Evolutionary conservation across 2,329 filamentous ascomycete genomes (phyloP).

Genomic region (Zymoseptoria brevis): DNA sequence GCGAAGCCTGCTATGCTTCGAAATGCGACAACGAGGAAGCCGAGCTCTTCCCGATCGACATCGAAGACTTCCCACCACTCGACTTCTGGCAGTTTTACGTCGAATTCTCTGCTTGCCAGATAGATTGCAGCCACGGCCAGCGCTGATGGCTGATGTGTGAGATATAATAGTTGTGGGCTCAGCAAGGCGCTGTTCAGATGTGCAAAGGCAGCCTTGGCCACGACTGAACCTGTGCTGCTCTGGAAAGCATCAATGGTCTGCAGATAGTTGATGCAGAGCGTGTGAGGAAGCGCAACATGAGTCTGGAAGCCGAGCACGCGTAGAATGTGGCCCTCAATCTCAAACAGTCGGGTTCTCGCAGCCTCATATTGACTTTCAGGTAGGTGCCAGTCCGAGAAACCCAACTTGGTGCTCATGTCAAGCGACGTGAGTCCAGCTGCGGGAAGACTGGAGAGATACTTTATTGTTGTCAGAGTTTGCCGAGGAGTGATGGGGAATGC

Average conservation of each 20-base stretch:
- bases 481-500: slow-evolving; percentile 67
- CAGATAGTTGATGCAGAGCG: slow-evolving; percentile 82
- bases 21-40: slow-evolving; percentile 83
- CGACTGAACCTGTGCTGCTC: slow-evolving; percentile 36
- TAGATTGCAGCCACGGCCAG: slow-evolving; percentile 87
- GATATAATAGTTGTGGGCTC: slow-evolving; percentile 79
- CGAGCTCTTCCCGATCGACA: slow-evolving; percentile 85
- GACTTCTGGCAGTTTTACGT: slow-evolving; percentile 68
- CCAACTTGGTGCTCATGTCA: slow-evolving; percentile 3
- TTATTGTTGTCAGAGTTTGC: slow-evolving; percentile 76
- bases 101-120: slow-evolving; percentile 69
- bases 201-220: slow-evolving; percentile 60
- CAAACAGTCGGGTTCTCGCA: slow-evolving; percentile 57
- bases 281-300: slow-evolving; percentile 77
- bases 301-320: slow-evolving; percentile 71
- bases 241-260: slow-evolving; percentile 70
- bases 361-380: slow-evolving; percentile 64
- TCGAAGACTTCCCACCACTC: slow-evolving; percentile 99
- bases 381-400: slow-evolving; percentile 45
- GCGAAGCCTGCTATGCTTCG: slow-evolving; percentile 68
- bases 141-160: slow-evolving; percentile 82
- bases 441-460: slow-evolving; percentile 61
- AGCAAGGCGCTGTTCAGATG: slow-evolving; percentile 82
- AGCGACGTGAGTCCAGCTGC: slow-evolving; percentile 42
- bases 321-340: slow-evolving; percentile 70